Evolutionary conservation across 2,329 filamentous ascomycete species (phyloP), one percentile per base, ranked within the genome.

Genomic region (Fragosphaeria purpurea): DNA sequence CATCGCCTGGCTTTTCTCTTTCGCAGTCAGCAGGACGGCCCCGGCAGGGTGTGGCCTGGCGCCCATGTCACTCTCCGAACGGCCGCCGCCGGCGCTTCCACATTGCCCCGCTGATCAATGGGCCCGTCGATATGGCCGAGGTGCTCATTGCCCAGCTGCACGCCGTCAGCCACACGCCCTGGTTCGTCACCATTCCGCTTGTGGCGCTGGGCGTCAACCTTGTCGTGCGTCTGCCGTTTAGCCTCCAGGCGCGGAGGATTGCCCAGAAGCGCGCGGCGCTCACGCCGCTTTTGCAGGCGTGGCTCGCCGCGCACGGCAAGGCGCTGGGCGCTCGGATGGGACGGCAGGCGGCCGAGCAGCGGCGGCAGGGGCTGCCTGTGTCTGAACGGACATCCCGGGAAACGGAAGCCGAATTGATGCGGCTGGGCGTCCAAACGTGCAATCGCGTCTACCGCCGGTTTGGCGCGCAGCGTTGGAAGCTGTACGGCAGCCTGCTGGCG

Each of bases 141-240:
- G 61, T 70, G 47, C 58, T 67, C 53, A 67, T 80, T 46, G 60
- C 68, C 38, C 63, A 63, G 44, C 48, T 74, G 8, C 76, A 81
- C 58, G 51, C 53, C 31, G 41, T 59, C 45, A 65, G 67, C 31
- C 68, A 70, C 39, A 59, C 73, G 1, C 75, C 76, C 1, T 81
- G 77, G 77, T 78, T 67, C 56, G 55, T 78, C 35, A 67, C 70
- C 33, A 75, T 81, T 44, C 76, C 77, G 5, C 64, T 75, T n/a
- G 63, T 75, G 11, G 74, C 75, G 6, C 53, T 78, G 2, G 53
- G 53, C 39, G 54, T 60, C 43, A 58, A 55, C 60, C 57, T 70
- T 40, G 51, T 68, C 45, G 58, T 73, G 52, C 68, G 76, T 11
- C 60, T 77, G 5, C 77, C 77, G 6, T 63, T 74, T 6, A 67